These are phyloP conservation scores for Nymphaea colorata DNA, from an alignment of 164 flowering plant genomes.

Conservation along the genomic window DNA sequence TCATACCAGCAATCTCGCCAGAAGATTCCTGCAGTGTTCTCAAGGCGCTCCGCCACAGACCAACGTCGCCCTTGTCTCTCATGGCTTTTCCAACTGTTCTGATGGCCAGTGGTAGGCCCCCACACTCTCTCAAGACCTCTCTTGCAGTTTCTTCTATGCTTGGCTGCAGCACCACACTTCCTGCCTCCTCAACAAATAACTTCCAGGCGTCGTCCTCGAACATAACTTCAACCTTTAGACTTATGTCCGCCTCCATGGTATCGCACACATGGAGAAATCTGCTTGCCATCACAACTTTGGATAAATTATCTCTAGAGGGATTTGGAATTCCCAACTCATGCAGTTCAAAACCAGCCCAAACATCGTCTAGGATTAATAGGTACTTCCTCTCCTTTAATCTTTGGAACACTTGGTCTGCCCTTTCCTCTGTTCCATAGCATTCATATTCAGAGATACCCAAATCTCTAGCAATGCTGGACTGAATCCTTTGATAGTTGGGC, in stretches of 20 bases:
- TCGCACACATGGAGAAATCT: conserved; percentile 5
- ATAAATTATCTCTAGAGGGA: not conserved
- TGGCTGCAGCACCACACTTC: not conserved
- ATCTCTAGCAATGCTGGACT: not conserved
- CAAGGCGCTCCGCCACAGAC: conserved; percentile 6
- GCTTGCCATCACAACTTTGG: conserved; percentile 6
- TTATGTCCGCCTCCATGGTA: conserved; percentile 3
- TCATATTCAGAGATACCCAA: not conserved
- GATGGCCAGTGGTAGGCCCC: conserved; percentile 9
- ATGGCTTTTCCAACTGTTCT: conserved; percentile 9
- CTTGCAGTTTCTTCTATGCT: conserved; percentile 2
- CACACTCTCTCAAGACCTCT: conserved; percentile 2
- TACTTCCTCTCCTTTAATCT: conserved; percentile 1
- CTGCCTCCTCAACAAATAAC: conserved; percentile 5
- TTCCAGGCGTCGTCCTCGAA: conserved; percentile 3
- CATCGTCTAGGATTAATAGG: conserved; percentile 7
- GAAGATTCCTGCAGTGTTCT: not conserved
- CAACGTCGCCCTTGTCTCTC: conserved; percentile 1
- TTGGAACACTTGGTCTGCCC: not conserved
- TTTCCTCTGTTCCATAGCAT: not conserved
- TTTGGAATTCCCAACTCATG: conserved; percentile 4
- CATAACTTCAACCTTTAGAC: conserved; percentile 2
- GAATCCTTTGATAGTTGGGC: not conserved
- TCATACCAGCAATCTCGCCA: conserved; percentile 2
- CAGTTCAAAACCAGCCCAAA: conserved; percentile 3